Evolutionary conservation across 2,329 filamentous ascomycete species (phyloP), one percentile per base, ranked within the genome.

Genomic region (Fusarium ramigenum): DNA sequence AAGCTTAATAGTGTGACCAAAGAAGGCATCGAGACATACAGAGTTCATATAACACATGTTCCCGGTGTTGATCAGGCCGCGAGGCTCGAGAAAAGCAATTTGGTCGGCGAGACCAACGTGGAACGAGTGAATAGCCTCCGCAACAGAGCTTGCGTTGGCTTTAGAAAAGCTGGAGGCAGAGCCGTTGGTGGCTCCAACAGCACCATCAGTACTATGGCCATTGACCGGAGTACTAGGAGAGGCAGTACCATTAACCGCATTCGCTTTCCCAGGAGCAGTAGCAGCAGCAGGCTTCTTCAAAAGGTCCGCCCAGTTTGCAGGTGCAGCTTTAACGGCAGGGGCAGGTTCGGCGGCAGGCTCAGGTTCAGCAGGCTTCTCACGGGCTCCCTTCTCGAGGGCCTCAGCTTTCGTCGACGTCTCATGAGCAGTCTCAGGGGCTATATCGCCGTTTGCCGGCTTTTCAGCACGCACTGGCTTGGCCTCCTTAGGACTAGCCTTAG

Each of bases 21-120:
- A 19, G 6, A 25, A 11, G 6, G 14, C 15, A 19, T 28, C 11
- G 7, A 11, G 36, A 85, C 93, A 84, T 87, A 97, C 96, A 72
- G 96, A 98, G 86, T 98, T 99, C 96, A 99, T 98, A 84, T 99
- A 99, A 84, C 96, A 99, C 93, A 98, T 97, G 80, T 99, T 98
- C 56, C 96, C 96, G 44, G 96, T 97, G 83, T 99, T 99, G 75
- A 97, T 93, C 79, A 99, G 88, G 54, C 96, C 96, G 75, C 96
- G 90, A 57, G 96, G 96, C 83, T 98, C 94, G 57, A 99, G 87
- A 79, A 98, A 98, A 23, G 93, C 87, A 74, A 96, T 85, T 77
- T 92, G 93, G 37, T 89, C 85, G 42, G 87, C 87, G 42, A 87
- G 86, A 64, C 90, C 88, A 30, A 95, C 90, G 60, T 88, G 89